Conservation (phyloP, 2,329 filamentous ascomycete species). For the Colletotrichum sidae region DNA sequence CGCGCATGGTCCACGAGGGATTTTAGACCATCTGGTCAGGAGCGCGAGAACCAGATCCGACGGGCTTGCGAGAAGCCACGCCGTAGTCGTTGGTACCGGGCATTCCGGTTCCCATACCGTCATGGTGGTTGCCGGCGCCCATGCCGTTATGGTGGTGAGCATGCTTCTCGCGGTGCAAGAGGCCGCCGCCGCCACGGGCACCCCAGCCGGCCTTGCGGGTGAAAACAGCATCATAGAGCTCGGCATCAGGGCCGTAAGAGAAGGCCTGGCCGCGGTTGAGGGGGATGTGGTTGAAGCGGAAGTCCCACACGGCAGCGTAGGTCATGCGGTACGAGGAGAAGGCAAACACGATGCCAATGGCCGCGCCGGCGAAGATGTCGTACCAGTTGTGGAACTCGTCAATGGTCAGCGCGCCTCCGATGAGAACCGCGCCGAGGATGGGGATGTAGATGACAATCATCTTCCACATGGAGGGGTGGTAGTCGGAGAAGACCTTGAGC, state of each 20-base stretch:
- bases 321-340: conserved; percentile 75
- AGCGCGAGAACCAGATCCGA: conserved; percentile 21
- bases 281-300: conserved; percentile 73
- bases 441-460: conserved; percentile 73
- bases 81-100: not conserved
- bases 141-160: conserved; percentile 21
- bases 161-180: conserved; percentile 41
- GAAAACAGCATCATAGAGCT: conserved; percentile 66
- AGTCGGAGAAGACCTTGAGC: conserved; percentile 79
- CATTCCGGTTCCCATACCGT: conserved; percentile 14
- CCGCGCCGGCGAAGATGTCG: conserved; percentile 74
- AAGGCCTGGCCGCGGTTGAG: conserved; percentile 69
- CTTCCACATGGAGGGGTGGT: conserved; percentile 81
- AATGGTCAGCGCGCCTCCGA: conserved; percentile 77
- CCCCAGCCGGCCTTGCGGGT: conserved; percentile 73
- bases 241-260: conserved; percentile 57
- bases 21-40: conserved; percentile 30
- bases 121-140: not conserved
- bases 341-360: conserved; percentile 74
- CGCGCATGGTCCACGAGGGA: not conserved
- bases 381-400: conserved; percentile 84
- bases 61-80: conserved; percentile 25
- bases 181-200: conserved; percentile 28
- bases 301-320: conserved; percentile 77
- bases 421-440: conserved; percentile 74